Evolutionary conservation across 2,329 filamentous ascomycete species (phyloP).

Genomic region (Endoconidiophora laricicola): DNA sequence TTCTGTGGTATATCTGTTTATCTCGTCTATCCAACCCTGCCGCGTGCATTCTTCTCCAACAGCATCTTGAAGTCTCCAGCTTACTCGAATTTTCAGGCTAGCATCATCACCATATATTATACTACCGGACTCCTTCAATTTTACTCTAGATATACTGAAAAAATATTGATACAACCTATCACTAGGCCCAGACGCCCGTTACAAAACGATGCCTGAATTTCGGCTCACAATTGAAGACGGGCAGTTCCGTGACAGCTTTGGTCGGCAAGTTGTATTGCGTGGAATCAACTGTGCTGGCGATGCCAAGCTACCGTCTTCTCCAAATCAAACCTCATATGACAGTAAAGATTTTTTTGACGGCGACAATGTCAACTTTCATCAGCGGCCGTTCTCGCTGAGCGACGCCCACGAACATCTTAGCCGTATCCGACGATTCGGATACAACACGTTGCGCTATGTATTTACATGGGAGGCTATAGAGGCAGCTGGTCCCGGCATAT

Average conservation of each 20-base stretch:
- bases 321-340: conserved; percentile 67
- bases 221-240: conserved; percentile 72
- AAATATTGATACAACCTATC: too few relatives aligned
- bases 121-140: background rate
- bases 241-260: conserved; percentile 64
- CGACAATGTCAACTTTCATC: conserved; percentile 78
- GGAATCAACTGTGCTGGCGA: conserved; percentile 91
- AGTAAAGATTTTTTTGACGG: conserved; percentile 74
- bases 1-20: too few relatives aligned
- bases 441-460: conserved; percentile 90
- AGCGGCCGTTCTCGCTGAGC: conserved; percentile 64
- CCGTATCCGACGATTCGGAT: conserved; percentile 72
- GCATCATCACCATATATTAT: too few relatives aligned
- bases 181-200: too few relatives aligned
- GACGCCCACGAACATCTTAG: conserved; percentile 79
- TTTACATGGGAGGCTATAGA: conserved; percentile 99
- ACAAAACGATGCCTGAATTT: conserved; percentile 43
- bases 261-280: conserved; percentile 73
- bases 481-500: conserved; percentile 72
- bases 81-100: too few relatives aligned
- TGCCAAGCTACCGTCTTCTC: conserved; percentile 71
- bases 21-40: too few relatives aligned
- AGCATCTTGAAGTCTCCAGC: too few relatives aligned
- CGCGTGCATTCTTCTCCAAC: too few relatives aligned
- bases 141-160: too few relatives aligned